Evolutionary conservation across 768 basidiomycete species (phyloP).

Genomic region (Lactarius hengduanensis): DNA sequence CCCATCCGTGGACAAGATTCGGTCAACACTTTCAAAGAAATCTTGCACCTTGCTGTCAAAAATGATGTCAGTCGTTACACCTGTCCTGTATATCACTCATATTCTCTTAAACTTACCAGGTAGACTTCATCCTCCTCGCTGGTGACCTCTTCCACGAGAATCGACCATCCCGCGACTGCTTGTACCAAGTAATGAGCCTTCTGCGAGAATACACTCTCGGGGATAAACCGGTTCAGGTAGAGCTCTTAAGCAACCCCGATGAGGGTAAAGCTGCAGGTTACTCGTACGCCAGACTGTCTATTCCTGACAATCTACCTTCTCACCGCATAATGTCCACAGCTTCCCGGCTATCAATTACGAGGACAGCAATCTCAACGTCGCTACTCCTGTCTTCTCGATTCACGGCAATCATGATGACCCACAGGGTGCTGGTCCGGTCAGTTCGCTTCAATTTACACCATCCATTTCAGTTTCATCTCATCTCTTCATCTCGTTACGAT

Average conservation of each 20-base stretch:
- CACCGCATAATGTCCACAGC: slow-evolving; percentile 40
- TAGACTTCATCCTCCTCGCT: slow-evolving; percentile 92
- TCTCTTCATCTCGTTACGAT: slow-evolving; percentile 4
- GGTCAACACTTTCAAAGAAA: slow-evolving; percentile 93
- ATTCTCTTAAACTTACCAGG: slow-evolving; percentile 45
- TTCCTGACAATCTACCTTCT: slow-evolving; percentile 4
- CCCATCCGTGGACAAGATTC: slow-evolving; percentile 93
- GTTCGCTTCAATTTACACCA: slow-evolving; percentile 33
- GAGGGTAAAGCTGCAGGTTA: slow-evolving; percentile 86
- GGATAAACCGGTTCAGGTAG: slow-evolving; percentile 85
- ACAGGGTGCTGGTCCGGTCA: slow-evolving; percentile 88
- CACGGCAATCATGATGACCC: slow-evolving; percentile 99
- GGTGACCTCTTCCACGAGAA: slow-evolving; percentile 99
- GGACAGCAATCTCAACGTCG: slow-evolving; percentile 92
- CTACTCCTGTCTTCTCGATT: slow-evolving; percentile 97
- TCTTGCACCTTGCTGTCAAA: slow-evolving; percentile 87
- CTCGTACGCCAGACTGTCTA: slow-evolving; percentile 53
- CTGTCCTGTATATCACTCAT: slow-evolving; percentile 12
- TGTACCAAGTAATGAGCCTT: slow-evolving; percentile 87
- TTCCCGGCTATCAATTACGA: slow-evolving; percentile 98
- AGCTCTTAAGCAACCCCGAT: slow-evolving; percentile 88
- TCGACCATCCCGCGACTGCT: slow-evolving; percentile 83
- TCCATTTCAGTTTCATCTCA: background rate
- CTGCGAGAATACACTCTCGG: slow-evolving; percentile 89
- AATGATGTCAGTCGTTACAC: slow-evolving; percentile 58